Percentiles rank a stretch among this genome's conserved stretches.
Conservation (phyloP, 2,329 filamentous ascomycete species). For the Pestalotiopsis sp. region DNA sequence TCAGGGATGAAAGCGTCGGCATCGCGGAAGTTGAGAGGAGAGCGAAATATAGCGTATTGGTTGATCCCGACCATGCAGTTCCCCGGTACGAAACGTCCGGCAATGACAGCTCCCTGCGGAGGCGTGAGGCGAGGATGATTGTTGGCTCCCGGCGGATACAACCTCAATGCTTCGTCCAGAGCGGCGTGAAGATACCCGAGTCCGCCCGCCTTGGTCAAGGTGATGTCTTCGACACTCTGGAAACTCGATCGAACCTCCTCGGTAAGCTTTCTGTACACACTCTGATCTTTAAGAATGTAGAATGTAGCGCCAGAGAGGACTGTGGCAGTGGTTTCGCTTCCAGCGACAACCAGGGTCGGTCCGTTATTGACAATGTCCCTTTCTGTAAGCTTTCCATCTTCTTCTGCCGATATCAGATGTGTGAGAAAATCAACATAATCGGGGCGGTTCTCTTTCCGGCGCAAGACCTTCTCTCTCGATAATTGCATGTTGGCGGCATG, state of each 20-base stretch:
- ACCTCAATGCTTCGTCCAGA: constrained; percentile 42
- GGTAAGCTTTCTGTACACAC: constrained; percentile 31
- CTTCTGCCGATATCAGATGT: neutral
- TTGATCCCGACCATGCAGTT: constrained; percentile 32
- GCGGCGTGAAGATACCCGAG: constrained; percentile 41
- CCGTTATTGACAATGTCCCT: constrained; percentile 8
- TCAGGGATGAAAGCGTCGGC: constrained; percentile 10
- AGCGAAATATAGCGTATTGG: constrained; percentile 31
- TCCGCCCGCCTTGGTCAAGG: constrained; percentile 26
- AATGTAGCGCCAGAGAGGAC: constrained; percentile 42
- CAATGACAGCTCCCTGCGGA: constrained; percentile 19
- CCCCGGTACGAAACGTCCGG: constrained; percentile 19
- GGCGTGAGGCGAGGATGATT: constrained; percentile 20
- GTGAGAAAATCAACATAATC: neutral
- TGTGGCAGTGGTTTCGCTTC: constrained; percentile 49
- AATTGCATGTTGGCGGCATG: neutral
- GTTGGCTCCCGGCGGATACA: constrained; percentile 35
- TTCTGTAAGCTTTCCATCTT: constrained; percentile 8
- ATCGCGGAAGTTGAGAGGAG: constrained; percentile 12
- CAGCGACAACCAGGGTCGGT: constrained; percentile 28
- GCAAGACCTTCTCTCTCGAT: neutral
- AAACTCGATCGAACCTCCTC: constrained; percentile 41
- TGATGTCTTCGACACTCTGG: constrained; percentile 38
- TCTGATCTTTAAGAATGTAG: constrained; percentile 35
- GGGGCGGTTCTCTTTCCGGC: neutral